Evolutionary conservation across 106 monocot genomes (phyloP), one percentile per base, ranked within the genome.

Genomic region (Dendrobium chrysotoxum): DNA sequence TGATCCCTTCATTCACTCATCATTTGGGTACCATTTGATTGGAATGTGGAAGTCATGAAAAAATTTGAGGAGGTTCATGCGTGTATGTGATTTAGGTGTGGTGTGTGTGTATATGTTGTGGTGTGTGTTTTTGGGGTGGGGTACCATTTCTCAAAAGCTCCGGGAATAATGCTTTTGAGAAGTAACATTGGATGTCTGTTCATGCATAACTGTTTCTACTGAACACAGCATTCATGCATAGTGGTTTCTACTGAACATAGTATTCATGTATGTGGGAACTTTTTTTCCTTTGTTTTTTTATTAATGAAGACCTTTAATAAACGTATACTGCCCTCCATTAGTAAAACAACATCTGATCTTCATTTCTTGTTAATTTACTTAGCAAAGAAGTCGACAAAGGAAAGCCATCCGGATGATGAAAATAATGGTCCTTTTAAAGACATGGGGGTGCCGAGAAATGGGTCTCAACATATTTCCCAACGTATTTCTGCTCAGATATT

Each of bases 401-500:
- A 61, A 61, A 20, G 61, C 4, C 61, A 61, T n/a, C 4, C 11
- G 6, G 61, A n/a, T 61, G 61, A 21, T 7, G n/a, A 20, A 61
- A 61, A 61, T 21, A 61, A 61, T 4, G 61, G 61, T 61, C 61
- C 20, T 61, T 61, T 21, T 4, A 23, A 61, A 23, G 23, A 8
- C 11, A 76, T 61, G 66, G 79, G 47, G 50, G 38, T 15, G 23
- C 30, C 13, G 8, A 66, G 67, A 35, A 75, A 76, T 84, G 79
- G 72, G 31, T 79, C 83, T 39, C 53, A 83, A 42, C 72, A 79
- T n/a, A 78, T 82, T 20, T 79, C 83, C 25, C 53, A 83, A 42
- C 72, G 74, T n/a, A 78, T 82, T 20, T 72, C 75, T 26, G 79
- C 81, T 78, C 81, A 85, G 65, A 87, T 78, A 40, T 87, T 87